phyloP scores from a whole-genome alignment of 192 early-diverging fungal species.

The Paraglomus brasilianum region DNA sequence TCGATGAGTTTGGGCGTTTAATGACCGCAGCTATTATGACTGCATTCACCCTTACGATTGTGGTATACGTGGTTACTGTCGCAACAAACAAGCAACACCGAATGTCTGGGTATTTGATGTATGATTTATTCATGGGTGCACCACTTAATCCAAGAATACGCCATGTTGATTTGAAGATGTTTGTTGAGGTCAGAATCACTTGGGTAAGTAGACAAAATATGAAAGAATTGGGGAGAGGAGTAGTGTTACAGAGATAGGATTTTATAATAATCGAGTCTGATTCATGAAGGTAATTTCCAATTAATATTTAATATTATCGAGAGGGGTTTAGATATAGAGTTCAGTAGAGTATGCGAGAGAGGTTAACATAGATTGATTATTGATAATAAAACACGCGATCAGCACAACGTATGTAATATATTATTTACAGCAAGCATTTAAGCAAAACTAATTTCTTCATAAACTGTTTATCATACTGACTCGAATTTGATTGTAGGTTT shows the following conservation, averaged over 20 bases:
- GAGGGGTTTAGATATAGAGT: too few relatives aligned
- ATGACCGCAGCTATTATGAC: conserved; percentile 53
- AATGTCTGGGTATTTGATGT: conserved; percentile 55
- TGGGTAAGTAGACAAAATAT: conserved; percentile 32
- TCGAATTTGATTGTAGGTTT: conserved; percentile 19
- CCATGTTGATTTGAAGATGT: conserved; percentile 49
- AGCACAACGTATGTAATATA: too few relatives aligned
- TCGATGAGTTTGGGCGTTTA: conserved; percentile 58
- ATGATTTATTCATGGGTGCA: conserved; percentile 52
- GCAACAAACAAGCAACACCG: conserved; percentile 44
- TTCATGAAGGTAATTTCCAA: too few relatives aligned
- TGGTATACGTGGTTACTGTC: conserved; percentile 36
- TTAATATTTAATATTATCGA: too few relatives aligned
- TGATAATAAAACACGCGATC: too few relatives aligned
- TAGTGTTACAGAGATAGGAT: too few relatives aligned
- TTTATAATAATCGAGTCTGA: too few relatives aligned
- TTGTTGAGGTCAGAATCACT: conserved; percentile 49
- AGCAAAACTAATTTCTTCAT: too few relatives aligned
- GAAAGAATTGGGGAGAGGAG: too few relatives aligned
- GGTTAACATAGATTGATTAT: too few relatives aligned
- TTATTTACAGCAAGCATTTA: too few relatives aligned
- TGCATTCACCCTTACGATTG: conserved; percentile 46
- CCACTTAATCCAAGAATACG: conserved; percentile 48
- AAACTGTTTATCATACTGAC: background rate
- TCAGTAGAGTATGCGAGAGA: too few relatives aligned